Conservation (phyloP, 192 early-diverging fungal species). For the Entomortierella parvispora region DNA sequence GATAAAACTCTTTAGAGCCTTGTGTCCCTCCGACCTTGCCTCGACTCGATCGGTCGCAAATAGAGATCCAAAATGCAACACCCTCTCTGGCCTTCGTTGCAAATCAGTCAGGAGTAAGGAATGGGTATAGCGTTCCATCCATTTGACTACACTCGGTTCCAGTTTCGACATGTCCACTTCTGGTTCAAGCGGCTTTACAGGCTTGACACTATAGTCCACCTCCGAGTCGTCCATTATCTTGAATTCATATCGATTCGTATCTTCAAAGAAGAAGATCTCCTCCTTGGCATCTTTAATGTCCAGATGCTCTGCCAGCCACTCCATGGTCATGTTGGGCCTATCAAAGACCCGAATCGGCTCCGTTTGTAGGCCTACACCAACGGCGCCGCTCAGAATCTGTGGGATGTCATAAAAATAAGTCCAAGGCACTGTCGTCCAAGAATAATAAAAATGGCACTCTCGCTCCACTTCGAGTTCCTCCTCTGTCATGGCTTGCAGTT, state of each 20-base stretch:
- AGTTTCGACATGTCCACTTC: background rate
- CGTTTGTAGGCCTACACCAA: conserved; percentile 20
- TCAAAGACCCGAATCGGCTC: conserved; percentile 43
- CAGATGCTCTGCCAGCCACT: conserved; percentile 32
- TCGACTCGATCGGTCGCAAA: conserved; percentile 52
- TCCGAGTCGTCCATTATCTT: conserved; percentile 37
- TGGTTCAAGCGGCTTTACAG: background rate
- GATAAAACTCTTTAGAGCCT: conserved; percentile 12
- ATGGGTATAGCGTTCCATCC: background rate
- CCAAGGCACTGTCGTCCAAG: conserved; percentile 43
- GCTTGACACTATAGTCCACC: conserved; percentile 28
- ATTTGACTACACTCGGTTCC: conserved; percentile 13
- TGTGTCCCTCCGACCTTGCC: conserved; percentile 15
- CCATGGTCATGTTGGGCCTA: conserved; percentile 33
- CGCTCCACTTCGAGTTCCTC: conserved; percentile 10
- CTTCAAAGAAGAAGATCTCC: conserved; percentile 44
- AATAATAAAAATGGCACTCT: conserved; percentile 35
- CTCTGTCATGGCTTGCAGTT: conserved; percentile 13
- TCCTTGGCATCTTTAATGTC: conserved; percentile 19
- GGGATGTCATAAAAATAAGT: conserved; percentile 51
- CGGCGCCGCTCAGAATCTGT: conserved; percentile 11
- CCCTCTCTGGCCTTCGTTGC: conserved; percentile 31
- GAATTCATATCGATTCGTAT: conserved; percentile 31
- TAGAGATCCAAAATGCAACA: conserved; percentile 55
- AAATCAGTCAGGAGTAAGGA: conserved; percentile 38